Conservation (phyloP, 176 grass and related monocot genomes). For the Triticum timopheevii region DNA sequence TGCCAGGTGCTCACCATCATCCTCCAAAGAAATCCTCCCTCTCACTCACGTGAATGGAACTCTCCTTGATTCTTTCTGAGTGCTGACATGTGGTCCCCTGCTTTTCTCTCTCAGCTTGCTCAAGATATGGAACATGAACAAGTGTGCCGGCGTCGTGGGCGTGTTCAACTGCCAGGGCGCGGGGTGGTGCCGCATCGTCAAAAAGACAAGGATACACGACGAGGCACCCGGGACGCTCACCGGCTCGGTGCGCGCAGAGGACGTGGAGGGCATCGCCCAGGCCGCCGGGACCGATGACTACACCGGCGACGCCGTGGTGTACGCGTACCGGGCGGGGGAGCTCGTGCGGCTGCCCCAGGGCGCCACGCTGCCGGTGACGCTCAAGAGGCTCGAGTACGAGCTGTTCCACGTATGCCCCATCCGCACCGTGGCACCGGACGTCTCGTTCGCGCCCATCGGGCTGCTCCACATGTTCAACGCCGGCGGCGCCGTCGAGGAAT, state of each 20-base stretch:
- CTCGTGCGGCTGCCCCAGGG: conserved; percentile 57
- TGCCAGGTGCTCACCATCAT: conserved; percentile 29
- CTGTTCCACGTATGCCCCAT: conserved; percentile 72
- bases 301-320: conserved; percentile 52
- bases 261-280: conserved; percentile 51
- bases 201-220: conserved; percentile 71
- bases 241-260: conserved; percentile 37
- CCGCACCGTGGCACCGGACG: conserved; percentile 24
- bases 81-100: neutral
- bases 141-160: conserved; percentile 64
- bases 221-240: conserved; percentile 57
- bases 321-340: conserved; percentile 45
- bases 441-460: conserved; percentile 54
- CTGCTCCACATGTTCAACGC: conserved; percentile 89
- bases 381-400: conserved; percentile 74
- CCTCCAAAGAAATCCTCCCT: neutral
- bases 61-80: neutral
- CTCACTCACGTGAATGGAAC: neutral
- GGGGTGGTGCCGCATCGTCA: conserved; percentile 66
- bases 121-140: conserved; percentile 90
- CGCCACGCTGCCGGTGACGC: conserved; percentile 61
- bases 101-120: conserved; percentile 45
- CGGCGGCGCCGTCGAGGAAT: conserved; percentile 71
- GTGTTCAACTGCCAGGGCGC: conserved; percentile 95
- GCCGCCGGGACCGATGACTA: conserved; percentile 20